These are phyloP conservation scores for Choanephora cucurbitarum DNA, from an alignment of 371 early-diverging fungal genomes.

Conservation along the genomic window DNA sequence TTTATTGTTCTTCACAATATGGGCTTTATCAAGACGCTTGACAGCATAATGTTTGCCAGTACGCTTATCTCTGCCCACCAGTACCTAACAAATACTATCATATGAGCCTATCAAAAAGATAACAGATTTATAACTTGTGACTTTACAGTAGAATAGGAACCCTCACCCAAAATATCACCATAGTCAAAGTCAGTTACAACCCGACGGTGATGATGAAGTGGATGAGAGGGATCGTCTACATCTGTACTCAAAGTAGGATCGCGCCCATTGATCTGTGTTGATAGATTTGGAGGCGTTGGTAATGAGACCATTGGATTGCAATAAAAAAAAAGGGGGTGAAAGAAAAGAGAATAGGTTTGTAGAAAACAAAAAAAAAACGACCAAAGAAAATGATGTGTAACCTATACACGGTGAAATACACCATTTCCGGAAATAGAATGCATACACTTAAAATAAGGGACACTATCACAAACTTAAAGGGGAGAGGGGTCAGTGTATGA, in stretches of 20 bases:
- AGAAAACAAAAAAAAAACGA: too few relatives aligned
- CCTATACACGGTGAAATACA: neutral
- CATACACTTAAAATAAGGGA: too few relatives aligned
- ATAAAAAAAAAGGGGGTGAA: too few relatives aligned
- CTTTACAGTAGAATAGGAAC: constrained; percentile 92
- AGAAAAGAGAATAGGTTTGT: too few relatives aligned
- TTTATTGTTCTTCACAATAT: constrained; percentile 91
- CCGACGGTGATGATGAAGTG: constrained; percentile 39
- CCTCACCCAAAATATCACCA: constrained; percentile 87
- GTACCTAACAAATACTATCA: constrained; percentile 55
- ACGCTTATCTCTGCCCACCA: constrained; percentile 67
- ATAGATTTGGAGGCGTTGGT: too few relatives aligned
- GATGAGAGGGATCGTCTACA: constrained; percentile 49
- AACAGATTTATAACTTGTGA: neutral
- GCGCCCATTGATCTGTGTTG: neutral
- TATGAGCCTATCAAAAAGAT: too few relatives aligned
- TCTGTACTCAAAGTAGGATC: constrained; percentile 26
- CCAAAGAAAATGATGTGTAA: neutral
- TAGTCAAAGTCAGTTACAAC: constrained; percentile 79
- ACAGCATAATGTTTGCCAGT: constrained; percentile 81
- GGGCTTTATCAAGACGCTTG: constrained; percentile 93
- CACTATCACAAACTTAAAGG: too few relatives aligned
- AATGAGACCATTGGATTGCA: too few relatives aligned
- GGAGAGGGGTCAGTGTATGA: too few relatives aligned
- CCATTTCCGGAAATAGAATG: neutral